Percentiles rank a stretch among this genome's conserved stretches.
Conservation (phyloP, 2,329 filamentous ascomycete genomes). For the Hirsutella minnesotensis region DNA sequence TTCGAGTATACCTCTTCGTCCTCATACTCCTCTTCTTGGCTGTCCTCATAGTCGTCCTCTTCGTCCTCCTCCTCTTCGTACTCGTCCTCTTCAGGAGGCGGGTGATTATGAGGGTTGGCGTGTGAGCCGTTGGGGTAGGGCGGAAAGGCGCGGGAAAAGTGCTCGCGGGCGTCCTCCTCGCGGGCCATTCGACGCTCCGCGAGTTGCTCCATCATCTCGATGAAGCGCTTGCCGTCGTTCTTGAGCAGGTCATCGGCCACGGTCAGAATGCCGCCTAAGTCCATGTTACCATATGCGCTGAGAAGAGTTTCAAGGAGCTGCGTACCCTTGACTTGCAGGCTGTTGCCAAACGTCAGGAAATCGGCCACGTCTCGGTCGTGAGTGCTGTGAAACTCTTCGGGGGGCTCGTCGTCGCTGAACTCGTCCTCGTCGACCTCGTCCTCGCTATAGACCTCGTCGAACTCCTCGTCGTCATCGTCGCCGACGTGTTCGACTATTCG, state of each 20-base stretch:
- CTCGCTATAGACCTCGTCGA: slow-evolving; percentile 36
- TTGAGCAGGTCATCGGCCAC: slow-evolving; percentile 97
- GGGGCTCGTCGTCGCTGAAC: slow-evolving; percentile 53
- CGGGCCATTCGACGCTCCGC: slow-evolving; percentile 95
- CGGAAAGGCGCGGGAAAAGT: slow-evolving; percentile 44
- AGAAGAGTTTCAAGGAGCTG: slow-evolving; percentile 32
- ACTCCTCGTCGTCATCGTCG: slow-evolving; percentile 43
- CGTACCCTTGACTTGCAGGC: slow-evolving; percentile 81
- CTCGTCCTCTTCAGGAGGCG: slow-evolving; percentile 66
- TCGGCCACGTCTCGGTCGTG: slow-evolving; percentile 61
- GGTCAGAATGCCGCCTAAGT: slow-evolving; percentile 86
- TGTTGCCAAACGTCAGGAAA: slow-evolving; percentile 96
- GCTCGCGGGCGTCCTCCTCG: slow-evolving; percentile 69
- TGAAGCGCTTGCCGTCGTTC: slow-evolving; percentile 98
- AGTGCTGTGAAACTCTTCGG: slow-evolving; percentile 54
- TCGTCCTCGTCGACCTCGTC: slow-evolving; percentile 47
- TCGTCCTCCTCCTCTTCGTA: slow-evolving; percentile 52
- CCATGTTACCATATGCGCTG: slow-evolving; percentile 33
- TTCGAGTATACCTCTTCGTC: slow-evolving; percentile 63
- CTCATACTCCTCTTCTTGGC: slow-evolving; percentile 55
- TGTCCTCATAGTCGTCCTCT: slow-evolving; percentile 49
- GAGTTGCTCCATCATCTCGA: slow-evolving; percentile 99
- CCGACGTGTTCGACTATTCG: slow-evolving; percentile 59
- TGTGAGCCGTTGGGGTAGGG: slow-evolving; percentile 49
- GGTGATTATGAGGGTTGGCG: slow-evolving; percentile 54